Evolutionary conservation across 306 rosid species (phyloP), one percentile per base, ranked within the genome.

Genomic region (Delonix regia): DNA sequence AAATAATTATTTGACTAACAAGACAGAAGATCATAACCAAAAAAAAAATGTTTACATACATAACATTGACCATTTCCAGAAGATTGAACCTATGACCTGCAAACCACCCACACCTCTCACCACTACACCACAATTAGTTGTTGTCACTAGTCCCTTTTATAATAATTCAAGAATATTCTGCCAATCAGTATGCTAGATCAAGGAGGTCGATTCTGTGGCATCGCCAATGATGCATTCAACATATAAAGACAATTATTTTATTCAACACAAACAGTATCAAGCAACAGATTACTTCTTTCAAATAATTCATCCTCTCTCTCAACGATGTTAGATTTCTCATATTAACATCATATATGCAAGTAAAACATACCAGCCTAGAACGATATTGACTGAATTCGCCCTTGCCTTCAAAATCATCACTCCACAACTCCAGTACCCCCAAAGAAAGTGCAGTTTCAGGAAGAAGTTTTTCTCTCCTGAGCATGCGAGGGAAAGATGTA

Each of bases 371-470:
- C 94, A 93, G 86, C 84, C 89, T 93, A 78, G 96, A 81, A 15
- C 98, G 99, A 80, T 93, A 96, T 61, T 88, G 98, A 86, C 98
- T 84, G 81, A 93, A 93, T 74, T 76, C 91, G 27, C 93, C 97
- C 90, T 87, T 95, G 73, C 91, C 92, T 69, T 96, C 99, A 89
- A 87, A 74, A 83, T 86, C 86, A 12, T 93, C 99, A 89, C 94
- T 91, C 99, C 99, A 96, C 88, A 96, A 83, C 88, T 96, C 99
- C 84, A 96, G 73, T 3, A 78, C 82, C 75, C 97, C 97, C 51
- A 93, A 70, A 69, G 85, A 79, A 85, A 83, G 69, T 61, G 85
- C 77, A 49, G 89, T 82, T 71, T 82, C 91, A 49, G 87, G 87
- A 71, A 70, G 85, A 77, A 93, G 85, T 85, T 96, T 96, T 7